Percentiles rank a stretch among this genome's conserved stretches.
phyloP scores from a whole-genome alignment of 1,284 basidiomycete genomes.

The Apiotrichum laibachii region DNA sequence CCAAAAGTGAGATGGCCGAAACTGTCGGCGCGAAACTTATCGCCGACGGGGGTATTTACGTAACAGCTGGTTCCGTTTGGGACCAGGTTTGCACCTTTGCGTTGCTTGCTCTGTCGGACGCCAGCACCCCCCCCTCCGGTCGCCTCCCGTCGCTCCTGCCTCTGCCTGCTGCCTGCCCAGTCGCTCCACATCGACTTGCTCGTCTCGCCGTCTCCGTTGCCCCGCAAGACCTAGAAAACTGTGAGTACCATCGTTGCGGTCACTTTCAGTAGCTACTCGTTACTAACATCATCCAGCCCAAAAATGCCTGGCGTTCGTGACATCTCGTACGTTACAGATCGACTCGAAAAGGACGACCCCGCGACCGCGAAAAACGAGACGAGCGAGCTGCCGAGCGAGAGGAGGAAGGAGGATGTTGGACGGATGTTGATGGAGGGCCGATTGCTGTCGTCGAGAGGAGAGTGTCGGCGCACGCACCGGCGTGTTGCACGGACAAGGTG shows the following conservation, averaged over 20 bases:
- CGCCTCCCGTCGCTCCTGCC: not conserved
- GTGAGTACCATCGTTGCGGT: not conserved
- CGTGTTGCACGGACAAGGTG: no score
- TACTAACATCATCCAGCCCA: slow-evolving; percentile 1
- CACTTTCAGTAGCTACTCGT: not conserved
- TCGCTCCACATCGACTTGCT: slow-evolving; percentile 4
- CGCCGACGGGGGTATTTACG: not conserved
- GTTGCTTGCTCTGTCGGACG: no score
- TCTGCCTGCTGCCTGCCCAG: not conserved
- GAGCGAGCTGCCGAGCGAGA: not conserved
- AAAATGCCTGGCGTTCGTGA: slow-evolving; percentile 92
- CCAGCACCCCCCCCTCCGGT: no score
- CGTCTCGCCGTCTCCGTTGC: slow-evolving; percentile 6
- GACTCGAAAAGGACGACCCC: not conserved
- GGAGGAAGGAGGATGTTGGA: no score
- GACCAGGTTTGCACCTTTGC: no score
- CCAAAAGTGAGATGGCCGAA: not conserved
- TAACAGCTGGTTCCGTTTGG: no score
- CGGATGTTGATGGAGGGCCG: no score
- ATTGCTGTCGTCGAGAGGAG: no score
- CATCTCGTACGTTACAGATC: slow-evolving; percentile 63
- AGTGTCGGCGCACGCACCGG: no score
- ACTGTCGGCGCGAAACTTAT: not conserved
- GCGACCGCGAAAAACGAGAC: not conserved
- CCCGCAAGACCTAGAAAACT: slow-evolving; percentile 9